Percentiles rank a stretch among this genome's conserved stretches.
phyloP scores from a whole-genome alignment of 2,329 filamentous ascomycete genomes.

The Pleomassaria siparia region DNA sequence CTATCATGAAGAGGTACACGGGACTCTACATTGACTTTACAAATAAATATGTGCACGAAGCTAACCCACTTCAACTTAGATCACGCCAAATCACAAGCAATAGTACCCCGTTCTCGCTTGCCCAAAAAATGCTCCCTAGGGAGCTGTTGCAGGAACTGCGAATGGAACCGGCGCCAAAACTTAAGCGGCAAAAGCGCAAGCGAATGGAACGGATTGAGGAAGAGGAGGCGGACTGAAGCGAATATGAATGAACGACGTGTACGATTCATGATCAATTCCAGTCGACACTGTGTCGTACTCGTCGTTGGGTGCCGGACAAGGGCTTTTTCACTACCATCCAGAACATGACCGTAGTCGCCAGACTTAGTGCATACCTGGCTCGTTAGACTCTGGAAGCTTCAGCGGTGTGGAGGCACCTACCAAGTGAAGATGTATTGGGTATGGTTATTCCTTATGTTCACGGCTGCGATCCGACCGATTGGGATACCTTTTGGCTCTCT shows the following conservation, averaged over 20 bases:
- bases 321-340: constrained; percentile 94
- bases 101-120: constrained; percentile 81
- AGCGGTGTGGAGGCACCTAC: constrained; percentile 56
- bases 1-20: constrained; percentile 79
- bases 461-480: constrained; percentile 83
- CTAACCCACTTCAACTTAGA: constrained; percentile 54
- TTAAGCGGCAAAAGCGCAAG: constrained; percentile 48
- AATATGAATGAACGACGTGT: constrained; percentile 21
- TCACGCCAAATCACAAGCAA: constrained; percentile 73
- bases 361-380: constrained; percentile 77
- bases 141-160: constrained; percentile 82
- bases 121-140: constrained; percentile 76
- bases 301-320: constrained; percentile 68
- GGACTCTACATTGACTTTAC: constrained; percentile 19
- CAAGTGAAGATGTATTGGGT: constrained; percentile 99
- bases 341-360: constrained; percentile 91
- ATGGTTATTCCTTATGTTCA: constrained; percentile 95
- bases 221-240: constrained; percentile 44
- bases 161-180: constrained; percentile 56
- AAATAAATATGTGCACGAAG: constrained; percentile 20
- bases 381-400: constrained; percentile 14
- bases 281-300: constrained; percentile 74
- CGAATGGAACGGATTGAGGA: constrained; percentile 46
- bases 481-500: constrained; percentile 81
- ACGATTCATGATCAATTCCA: constrained; percentile 57